A percentile compares a stretch with the other conserved stretches of the same genome.
These are phyloP conservation scores for Ascochyta rabiei DNA, from an alignment of 2,329 filamentous ascomycete genomes.

Conservation along the genomic window DNA sequence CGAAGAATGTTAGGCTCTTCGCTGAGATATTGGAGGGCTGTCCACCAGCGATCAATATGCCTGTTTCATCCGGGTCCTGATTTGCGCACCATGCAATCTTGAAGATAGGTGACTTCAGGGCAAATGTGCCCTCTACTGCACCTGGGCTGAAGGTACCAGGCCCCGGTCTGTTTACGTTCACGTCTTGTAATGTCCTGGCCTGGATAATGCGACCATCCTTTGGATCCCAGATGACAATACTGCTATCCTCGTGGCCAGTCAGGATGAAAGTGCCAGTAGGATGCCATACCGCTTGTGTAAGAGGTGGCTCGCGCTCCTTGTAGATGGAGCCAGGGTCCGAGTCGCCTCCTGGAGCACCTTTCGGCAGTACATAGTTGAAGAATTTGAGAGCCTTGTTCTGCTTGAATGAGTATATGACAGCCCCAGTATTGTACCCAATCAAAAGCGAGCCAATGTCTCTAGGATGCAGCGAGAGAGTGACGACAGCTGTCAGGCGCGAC, in stretches of 20 bases:
- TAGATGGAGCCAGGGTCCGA: slow-evolving; percentile 68
- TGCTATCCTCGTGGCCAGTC: slow-evolving; percentile 88
- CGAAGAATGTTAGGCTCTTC: slow-evolving; percentile 85
- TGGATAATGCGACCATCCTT: slow-evolving; percentile 85
- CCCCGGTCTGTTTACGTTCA: slow-evolving; percentile 72
- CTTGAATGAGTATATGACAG: slow-evolving; percentile 93
- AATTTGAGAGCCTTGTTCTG: slow-evolving; percentile 78
- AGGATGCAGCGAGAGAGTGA: slow-evolving; percentile 85
- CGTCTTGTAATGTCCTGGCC: slow-evolving; percentile 79
- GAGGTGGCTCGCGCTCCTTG: slow-evolving; percentile 69
- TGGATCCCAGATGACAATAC: slow-evolving; percentile 90
- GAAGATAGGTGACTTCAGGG: slow-evolving; percentile 74
- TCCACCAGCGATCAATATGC: slow-evolving; percentile 83
- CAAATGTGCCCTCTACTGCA: slow-evolving; percentile 58
- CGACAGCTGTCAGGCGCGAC: slow-evolving; percentile 67
- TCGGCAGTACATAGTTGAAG: slow-evolving; percentile 81
- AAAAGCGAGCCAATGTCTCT: slow-evolving; percentile 90
- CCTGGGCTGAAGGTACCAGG: slow-evolving; percentile 51
- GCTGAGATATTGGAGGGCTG: slow-evolving; percentile 68
- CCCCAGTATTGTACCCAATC: slow-evolving; percentile 88
- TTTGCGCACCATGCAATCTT: slow-evolving; percentile 93
- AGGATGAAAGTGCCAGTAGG: slow-evolving; percentile 89
- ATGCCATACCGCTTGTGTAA: slow-evolving; percentile 91
- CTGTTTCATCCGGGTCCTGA: slow-evolving; percentile 90
- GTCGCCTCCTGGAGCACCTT: slow-evolving; percentile 81